These are phyloP conservation scores for Bruguiera hainesii DNA, from an alignment of 441 rosid genomes.

Conservation along the genomic window DNA sequence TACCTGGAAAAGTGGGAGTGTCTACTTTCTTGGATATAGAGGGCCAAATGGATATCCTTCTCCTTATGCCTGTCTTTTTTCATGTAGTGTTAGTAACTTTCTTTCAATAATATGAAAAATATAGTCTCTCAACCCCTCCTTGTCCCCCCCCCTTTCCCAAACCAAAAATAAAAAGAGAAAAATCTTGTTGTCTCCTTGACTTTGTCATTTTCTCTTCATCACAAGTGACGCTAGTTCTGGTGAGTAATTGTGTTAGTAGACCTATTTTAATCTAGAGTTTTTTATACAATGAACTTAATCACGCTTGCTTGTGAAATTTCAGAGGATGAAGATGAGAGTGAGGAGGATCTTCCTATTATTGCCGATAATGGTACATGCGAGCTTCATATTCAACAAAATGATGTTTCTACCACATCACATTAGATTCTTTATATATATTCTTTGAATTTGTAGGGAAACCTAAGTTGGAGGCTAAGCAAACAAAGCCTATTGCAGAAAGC, in stretches of 20 bases:
- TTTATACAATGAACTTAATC: neutral
- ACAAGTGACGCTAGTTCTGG: slow-evolving; percentile 23
- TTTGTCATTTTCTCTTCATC: slow-evolving; percentile 19
- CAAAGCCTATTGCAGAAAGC: slow-evolving; percentile 10
- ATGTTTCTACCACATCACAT: neutral
- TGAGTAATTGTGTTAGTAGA: slow-evolving; percentile 19
- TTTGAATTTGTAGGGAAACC: slow-evolving; percentile 23
- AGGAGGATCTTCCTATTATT: slow-evolving; percentile 23
- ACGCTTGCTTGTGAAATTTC: slow-evolving; percentile 8
- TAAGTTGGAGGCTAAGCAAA: slow-evolving; percentile 14
- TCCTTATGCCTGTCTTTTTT: neutral
- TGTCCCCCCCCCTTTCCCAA: too few relatives aligned
- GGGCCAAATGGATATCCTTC: slow-evolving; percentile 55
- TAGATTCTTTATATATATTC: neutral
- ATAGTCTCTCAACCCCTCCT: too few relatives aligned
- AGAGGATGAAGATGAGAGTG: slow-evolving; percentile 23
- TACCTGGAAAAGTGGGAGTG: slow-evolving; percentile 66
- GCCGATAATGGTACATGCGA: slow-evolving; percentile 23
- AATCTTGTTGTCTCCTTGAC: slow-evolving; percentile 41
- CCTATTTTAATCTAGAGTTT: neutral
- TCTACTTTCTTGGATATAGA: slow-evolving; percentile 66
- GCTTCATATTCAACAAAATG: neutral
- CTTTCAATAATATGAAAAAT: neutral
- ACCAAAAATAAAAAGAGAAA: too few relatives aligned
- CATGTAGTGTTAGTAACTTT: slow-evolving; percentile 8